Evolutionary conservation across 106 monocot species (phyloP).

Genomic region (Amphibolis antarctica): DNA sequence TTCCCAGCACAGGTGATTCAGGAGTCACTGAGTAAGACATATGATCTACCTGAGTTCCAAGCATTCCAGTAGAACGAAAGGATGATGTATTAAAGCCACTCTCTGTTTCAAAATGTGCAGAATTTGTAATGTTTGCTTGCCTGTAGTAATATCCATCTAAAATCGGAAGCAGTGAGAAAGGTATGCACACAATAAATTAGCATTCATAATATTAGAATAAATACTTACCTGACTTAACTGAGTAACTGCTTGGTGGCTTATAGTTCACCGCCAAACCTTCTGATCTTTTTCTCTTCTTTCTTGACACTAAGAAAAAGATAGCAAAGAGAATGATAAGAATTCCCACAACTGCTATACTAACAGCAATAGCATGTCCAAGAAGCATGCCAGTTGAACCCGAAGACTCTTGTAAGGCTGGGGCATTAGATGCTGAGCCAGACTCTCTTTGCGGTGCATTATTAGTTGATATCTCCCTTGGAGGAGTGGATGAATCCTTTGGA

Average conservation of each 20-base stretch:
- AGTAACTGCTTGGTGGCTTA: slow-evolving; percentile 17
- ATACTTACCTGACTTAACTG: slow-evolving; percentile 31
- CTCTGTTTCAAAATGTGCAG: slow-evolving; percentile 18
- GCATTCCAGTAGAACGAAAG: slow-evolving; percentile 9
- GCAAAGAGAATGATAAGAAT: slow-evolving; percentile 17
- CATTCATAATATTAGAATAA: not conserved
- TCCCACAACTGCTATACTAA: slow-evolving; percentile 27
- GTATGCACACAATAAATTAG: not conserved
- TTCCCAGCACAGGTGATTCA: slow-evolving; percentile 21
- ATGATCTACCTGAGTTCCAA: slow-evolving; percentile 22
- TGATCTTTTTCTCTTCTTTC: slow-evolving; percentile 22
- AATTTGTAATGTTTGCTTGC: slow-evolving; percentile 9
- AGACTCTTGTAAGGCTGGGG: slow-evolving; percentile 1
- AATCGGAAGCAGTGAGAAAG: slow-evolving; percentile 9
- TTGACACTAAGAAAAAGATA: slow-evolving; percentile 17
- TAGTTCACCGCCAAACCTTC: slow-evolving; percentile 19
- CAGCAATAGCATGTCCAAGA: slow-evolving; percentile 13
- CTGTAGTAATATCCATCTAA: slow-evolving; percentile 34
- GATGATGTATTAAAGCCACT: slow-evolving; percentile 6
- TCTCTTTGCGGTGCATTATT: slow-evolving; percentile 3
- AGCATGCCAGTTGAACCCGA: not conserved
- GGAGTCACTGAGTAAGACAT: slow-evolving; percentile 6
- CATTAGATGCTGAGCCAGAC: not conserved
- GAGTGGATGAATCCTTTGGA: not conserved
- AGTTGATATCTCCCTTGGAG: not conserved